Evolutionary conservation across 1,284 basidiomycete genomes (phyloP), one percentile per base, ranked within the genome.

Genomic region (Ustilago xerochloae): DNA sequence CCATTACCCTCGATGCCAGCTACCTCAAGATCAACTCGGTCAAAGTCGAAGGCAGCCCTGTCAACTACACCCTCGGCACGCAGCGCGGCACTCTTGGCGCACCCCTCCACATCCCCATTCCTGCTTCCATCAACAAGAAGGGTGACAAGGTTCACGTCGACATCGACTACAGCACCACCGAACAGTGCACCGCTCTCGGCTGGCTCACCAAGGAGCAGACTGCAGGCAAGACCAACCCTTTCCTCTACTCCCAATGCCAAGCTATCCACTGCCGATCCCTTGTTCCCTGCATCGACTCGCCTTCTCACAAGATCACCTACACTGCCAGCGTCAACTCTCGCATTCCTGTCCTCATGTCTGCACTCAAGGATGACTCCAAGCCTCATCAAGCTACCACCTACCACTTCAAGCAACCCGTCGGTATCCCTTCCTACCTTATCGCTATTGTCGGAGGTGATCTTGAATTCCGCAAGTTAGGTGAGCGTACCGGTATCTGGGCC

Each of bases 131-230:
- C 45, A 47, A 72, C 46, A 63, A 66, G 9, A 65, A 76, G 57
- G 81, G 78, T 32, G 75, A 77, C 59, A 69, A 60, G 39, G 33
- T 80, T 10, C 58, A 65, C 20, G 56, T 84, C 35, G 58, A 66
- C 28, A 80, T 84, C 58, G 52, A 71, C 18, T 84, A 84, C 55
- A 87, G 88, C 35, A 96, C 94, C 1, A 93, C 92, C 5, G 86
- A 89, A 61, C 87, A 90, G 30, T 91, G 90, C 83, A 92, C 90
- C 12, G 93, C 95, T 0, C 87, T 99, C n/a, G 95, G 96, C 65
- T 99, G 95, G 94, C 88, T 98, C 30, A 89, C 89, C 35, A 92
- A 93, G 76, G 90, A 91, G 90, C 94, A 97, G 85, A 98, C 95
- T 0, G 92, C 93, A 67, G 93, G 81, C 86, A 87, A 59, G 91